Evolutionary conservation across 768 basidiomycete species (phyloP).

Genomic region (Lactarius hatsudake): DNA sequence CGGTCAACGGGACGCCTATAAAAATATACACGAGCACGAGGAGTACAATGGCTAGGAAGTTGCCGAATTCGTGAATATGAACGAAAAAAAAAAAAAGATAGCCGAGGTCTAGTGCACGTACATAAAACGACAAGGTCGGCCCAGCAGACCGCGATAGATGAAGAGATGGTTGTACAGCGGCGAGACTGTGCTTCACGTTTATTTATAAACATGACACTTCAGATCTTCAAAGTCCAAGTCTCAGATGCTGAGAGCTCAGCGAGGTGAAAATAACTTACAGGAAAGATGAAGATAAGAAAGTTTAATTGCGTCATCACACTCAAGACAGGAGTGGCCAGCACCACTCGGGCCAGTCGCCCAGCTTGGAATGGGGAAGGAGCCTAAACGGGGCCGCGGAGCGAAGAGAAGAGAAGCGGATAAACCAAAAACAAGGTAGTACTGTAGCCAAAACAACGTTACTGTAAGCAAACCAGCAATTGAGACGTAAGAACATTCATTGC

Average conservation of each 20-base stretch:
- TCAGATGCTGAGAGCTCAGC: background rate
- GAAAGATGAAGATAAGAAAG: background rate
- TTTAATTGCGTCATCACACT: background rate
- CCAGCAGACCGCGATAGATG: constrained; percentile 22
- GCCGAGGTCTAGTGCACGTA: constrained; percentile 14
- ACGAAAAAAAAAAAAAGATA: constrained; percentile 1
- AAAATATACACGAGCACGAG: constrained; percentile 28
- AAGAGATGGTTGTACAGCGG: constrained; percentile 17
- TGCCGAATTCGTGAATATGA: background rate
- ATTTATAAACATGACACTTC: background rate
- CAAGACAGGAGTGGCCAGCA: background rate
- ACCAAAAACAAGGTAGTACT: background rate
- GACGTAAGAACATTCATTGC: background rate
- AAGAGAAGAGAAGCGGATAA: background rate
- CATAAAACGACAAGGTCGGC: constrained; percentile 28
- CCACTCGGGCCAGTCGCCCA: constrained; percentile 3
- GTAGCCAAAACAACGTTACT: background rate
- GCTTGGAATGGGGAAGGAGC: background rate
- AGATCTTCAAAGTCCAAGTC: background rate
- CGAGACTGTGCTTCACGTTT: constrained; percentile 7
- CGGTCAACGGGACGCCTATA: constrained; percentile 30
- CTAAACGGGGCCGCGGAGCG: background rate
- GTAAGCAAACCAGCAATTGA: no score
- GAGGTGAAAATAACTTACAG: background rate
- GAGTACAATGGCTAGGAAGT: constrained; percentile 25